phyloP scores from a whole-genome alignment of 306 rosid species.

The Castanopsis chinensis region DNA sequence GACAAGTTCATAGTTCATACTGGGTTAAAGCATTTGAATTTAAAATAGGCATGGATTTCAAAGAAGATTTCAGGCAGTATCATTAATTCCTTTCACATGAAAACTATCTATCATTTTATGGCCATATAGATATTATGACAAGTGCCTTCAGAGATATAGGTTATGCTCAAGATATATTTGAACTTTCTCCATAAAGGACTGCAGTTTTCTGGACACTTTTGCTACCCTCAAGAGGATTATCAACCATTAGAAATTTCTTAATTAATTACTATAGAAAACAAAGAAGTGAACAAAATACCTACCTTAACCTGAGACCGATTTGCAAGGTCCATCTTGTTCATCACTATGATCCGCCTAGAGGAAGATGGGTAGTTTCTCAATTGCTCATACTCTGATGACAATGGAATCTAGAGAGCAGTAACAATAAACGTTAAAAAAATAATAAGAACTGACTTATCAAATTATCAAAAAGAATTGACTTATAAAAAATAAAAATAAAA shows the following conservation, averaged over 20 bases:
- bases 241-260: neutral
- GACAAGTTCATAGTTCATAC: too few species aligned
- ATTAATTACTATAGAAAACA: neutral
- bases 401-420: slow-evolving; percentile 58
- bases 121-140: neutral
- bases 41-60: too few species aligned
- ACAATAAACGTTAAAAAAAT: slow-evolving; percentile 6
- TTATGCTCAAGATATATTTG: neutral
- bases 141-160: neutral
- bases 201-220: neutral
- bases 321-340: slow-evolving; percentile 90
- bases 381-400: slow-evolving; percentile 51
- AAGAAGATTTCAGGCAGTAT: too few species aligned
- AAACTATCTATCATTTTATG: too few species aligned
- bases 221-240: neutral
- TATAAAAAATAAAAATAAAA: too few species aligned
- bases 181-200: neutral
- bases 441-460: neutral
- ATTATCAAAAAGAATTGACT: too few species aligned
- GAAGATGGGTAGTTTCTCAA: slow-evolving; percentile 30
- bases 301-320: slow-evolving; percentile 51
- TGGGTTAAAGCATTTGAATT: too few species aligned
- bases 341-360: slow-evolving; percentile 41
- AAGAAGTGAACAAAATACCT: slow-evolving; percentile 1
- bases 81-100: too few species aligned